These are phyloP conservation scores for Fagopyrum homotropicum DNA, from an alignment of 148 eudicot genomes.

Conservation along the genomic window DNA sequence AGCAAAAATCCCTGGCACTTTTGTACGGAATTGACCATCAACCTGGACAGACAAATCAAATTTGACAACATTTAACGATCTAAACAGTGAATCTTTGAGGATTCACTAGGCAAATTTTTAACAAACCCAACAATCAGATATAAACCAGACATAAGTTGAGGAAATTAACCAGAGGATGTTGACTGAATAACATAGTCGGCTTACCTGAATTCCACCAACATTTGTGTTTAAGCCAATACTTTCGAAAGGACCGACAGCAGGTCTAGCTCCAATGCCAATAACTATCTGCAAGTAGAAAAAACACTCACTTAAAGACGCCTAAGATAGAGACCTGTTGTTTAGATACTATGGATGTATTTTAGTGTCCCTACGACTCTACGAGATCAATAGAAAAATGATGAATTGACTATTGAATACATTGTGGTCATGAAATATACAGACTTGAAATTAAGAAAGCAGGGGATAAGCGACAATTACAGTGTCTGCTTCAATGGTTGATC, in stretches of 20 bases:
- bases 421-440: background rate
- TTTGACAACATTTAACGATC: background rate
- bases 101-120: background rate
- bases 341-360: background rate
- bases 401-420: background rate
- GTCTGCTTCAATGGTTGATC: conserved; percentile 82
- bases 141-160: background rate
- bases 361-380: background rate
- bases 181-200: background rate
- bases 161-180: background rate
- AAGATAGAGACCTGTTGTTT: background rate
- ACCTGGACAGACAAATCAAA: conserved; percentile 40
- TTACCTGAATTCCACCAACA: conserved; percentile 92
- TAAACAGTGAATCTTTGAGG: background rate
- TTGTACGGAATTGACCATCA: conserved; percentile 90
- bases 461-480: conserved; percentile 38
- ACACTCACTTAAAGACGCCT: background rate
- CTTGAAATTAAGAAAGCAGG: conserved; percentile 4
- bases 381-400: background rate
- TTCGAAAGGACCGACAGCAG: conserved; percentile 74
- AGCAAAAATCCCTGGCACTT: conserved; percentile 81
- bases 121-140: background rate
- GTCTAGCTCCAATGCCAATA: conserved; percentile 94
- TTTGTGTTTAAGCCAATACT: conserved; percentile 51
- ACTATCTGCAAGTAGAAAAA: conserved; percentile 46